These are phyloP conservation scores for Rhizomucor miehei DNA, from an alignment of 371 early-diverging fungal genomes.

Conservation along the genomic window DNA sequence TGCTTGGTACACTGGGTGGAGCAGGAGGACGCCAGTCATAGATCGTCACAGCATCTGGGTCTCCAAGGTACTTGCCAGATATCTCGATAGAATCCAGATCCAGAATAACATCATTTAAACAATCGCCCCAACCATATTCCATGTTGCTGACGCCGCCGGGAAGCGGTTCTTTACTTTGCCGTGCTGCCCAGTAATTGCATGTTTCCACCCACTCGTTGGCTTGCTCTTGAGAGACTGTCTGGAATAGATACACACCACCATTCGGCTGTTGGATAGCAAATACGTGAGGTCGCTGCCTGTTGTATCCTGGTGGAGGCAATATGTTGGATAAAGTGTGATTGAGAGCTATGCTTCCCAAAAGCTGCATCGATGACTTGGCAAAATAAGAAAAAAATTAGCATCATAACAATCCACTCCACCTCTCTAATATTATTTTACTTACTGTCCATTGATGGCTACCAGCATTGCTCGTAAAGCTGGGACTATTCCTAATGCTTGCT, in stretches of 20 bases:
- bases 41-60: conserved; percentile 28
- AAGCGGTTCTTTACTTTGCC: conserved; percentile 84
- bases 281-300: conserved; percentile 70
- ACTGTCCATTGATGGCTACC: conserved; percentile 8
- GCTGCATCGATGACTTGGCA: conserved; percentile 22
- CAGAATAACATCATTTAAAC: conserved; percentile 41
- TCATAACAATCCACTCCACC: not conserved
- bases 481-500: too few relatives aligned
- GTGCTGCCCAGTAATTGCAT: conserved; percentile 93
- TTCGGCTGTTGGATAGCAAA: conserved; percentile 82
- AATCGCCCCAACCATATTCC: conserved; percentile 90
- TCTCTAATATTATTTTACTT: conserved; percentile 5
- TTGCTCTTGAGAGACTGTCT: conserved; percentile 64
- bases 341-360: conserved; percentile 61
- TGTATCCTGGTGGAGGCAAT: conserved; percentile 84
- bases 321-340: conserved; percentile 80
- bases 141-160: conserved; percentile 80
- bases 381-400: not conserved
- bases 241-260: conserved; percentile 83
- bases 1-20: conserved; percentile 35
- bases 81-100: conserved; percentile 23
- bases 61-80: conserved; percentile 12
- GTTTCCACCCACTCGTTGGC: conserved; percentile 80
- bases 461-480: too few relatives aligned
- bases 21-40: conserved; percentile 47